Evolutionary conservation across 2,329 filamentous ascomycete species (phyloP), one percentile per base, ranked within the genome.

Genomic region (Chrysoporthe deuterocubensis): DNA sequence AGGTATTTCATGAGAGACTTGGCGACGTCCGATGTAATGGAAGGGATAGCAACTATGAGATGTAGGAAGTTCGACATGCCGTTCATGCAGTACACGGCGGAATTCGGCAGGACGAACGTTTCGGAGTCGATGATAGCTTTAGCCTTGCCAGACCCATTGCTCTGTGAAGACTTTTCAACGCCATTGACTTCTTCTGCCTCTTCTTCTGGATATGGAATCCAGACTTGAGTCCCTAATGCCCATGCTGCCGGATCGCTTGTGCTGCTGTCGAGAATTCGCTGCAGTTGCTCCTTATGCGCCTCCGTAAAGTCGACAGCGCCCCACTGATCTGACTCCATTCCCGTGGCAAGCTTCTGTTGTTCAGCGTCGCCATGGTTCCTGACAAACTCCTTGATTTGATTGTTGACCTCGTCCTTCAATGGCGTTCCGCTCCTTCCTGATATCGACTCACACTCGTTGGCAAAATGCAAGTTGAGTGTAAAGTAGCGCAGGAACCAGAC

Each of bases 121-220:
- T 97, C 92, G 37, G 90, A 89, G 69, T 97, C 94, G 64, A 99
- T 91, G 5, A 89, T 82, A 1, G 96, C 96, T 78, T 90, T 92
- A 66, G 89, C 84, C 74, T 91, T 92, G 67, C 78, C 72, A 0
- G 80, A 77, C 2, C 83, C 84, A 62, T 86, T 87, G 0, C 81
- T 78, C 67, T 85, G 83, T 2, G 81, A 72, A 7, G 78, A 43
- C 16, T 64, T 67, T 37, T 67, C 54, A 63, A 77, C 68, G 42
- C 78, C 62, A 48, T 76, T 74, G 46, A 79, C 73, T 46, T 79
- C 68, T 4, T 60, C 14, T 6, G 78, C 76, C 14, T 80, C 77
- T 1, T 76, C 72, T 52, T 82, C 79, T 9, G 77, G 75, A 65
- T 81, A 81, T 2, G 85, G 82, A 26, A 84, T 76, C 86, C 87